Percentiles rank a stretch among this genome's conserved stretches.
Evolutionary conservation across 306 rosid genomes (phyloP).

Genomic region (Aeschynomene evenia): DNA sequence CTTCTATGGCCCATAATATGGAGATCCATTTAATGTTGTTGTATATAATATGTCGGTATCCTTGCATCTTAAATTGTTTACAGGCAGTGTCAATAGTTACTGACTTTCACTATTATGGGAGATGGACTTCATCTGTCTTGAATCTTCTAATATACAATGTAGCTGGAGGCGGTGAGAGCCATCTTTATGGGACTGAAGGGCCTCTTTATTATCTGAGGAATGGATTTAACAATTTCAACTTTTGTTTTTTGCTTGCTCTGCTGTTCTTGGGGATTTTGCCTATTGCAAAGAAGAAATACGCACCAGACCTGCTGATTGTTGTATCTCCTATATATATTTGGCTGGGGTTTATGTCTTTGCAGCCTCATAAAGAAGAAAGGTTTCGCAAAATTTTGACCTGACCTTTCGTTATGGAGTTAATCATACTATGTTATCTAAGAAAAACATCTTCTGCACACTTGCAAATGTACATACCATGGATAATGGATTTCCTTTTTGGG

Average conservation of each 20-base stretch:
- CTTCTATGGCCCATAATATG: conserved; percentile 22
- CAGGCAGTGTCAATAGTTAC: conserved; percentile 68
- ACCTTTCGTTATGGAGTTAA: conserved; percentile 27
- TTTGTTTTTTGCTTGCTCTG: conserved; percentile 81
- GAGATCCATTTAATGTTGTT: not conserved
- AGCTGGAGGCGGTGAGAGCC: conserved; percentile 96
- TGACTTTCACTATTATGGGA: conserved; percentile 68
- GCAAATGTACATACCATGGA: not conserved
- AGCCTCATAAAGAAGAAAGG: conserved; percentile 99
- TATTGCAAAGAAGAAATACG: conserved; percentile 73
- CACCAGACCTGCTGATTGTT: conserved; percentile 75
- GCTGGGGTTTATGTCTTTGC: conserved; percentile 95
- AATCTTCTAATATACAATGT: conserved; percentile 82
- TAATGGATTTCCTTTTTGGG: not conserved
- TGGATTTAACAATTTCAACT: conserved; percentile 92
- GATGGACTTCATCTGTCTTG: conserved; percentile 91
- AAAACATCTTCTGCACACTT: not conserved
- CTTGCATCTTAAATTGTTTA: conserved; percentile 12
- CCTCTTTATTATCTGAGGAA: conserved; percentile 78
- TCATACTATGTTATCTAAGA: conserved; percentile 3
- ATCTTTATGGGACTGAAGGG: conserved; percentile 92
- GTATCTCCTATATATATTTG: conserved; percentile 86
- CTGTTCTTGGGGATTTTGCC: conserved; percentile 72
- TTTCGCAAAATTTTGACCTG: conserved; percentile 25
- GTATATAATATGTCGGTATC: not conserved